Base-by-base conservation (phyloP, 2,329 filamentous ascomycete species). In the Colletotrichum ledebouriae region DNA sequence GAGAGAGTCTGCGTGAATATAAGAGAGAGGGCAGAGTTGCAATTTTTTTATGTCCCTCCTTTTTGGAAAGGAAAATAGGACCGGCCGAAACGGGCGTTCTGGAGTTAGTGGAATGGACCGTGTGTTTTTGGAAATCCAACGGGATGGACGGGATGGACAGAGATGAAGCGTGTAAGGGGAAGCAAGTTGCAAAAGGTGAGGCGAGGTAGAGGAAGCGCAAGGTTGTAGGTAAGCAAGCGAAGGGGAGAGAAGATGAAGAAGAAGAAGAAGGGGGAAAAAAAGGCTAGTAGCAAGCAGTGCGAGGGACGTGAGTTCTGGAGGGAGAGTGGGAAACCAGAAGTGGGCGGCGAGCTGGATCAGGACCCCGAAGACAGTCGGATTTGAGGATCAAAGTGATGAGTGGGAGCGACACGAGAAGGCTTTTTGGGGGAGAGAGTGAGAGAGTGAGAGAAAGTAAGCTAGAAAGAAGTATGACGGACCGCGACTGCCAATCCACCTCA, bases 261-360 rank as follows among this genome's bases (percentile, higher is more conserved):
- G 49, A 49, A 47, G 39, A n/a, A 41, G 17, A 47, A 22, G 4
- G 4, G 17, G 22, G 22, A 29, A 29, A 29, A 7, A 29, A 29
- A 9, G 6, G 29, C 29, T 7, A 29, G 29, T 29, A 29, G 29
- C 29, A 29, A 29, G 29, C 29, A 29, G 29, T 29, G 29, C 2
- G 39, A 53, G 62, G 49, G 56, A 66, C 56, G 47, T 53, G 49
- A 60, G 49, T 60, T 66, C 66, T 25, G 49, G 55, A 69, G 62
- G 61, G 56, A 59, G 61, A 52, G 50, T 41, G 47, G 56, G 60
- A 50, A 58, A 22, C 59, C 53, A 46, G 42, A 59, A 59, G 61
- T 46, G 46, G 53, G 53, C 53, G 60, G 52, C 61, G 29, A 29
- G 29, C 6, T 33, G 58, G 46, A 22, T 64, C 20, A 55, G 39